Conservation (phyloP, 768 basidiomycete genomes). For the Tricholoma hemisulphureum region DNA sequence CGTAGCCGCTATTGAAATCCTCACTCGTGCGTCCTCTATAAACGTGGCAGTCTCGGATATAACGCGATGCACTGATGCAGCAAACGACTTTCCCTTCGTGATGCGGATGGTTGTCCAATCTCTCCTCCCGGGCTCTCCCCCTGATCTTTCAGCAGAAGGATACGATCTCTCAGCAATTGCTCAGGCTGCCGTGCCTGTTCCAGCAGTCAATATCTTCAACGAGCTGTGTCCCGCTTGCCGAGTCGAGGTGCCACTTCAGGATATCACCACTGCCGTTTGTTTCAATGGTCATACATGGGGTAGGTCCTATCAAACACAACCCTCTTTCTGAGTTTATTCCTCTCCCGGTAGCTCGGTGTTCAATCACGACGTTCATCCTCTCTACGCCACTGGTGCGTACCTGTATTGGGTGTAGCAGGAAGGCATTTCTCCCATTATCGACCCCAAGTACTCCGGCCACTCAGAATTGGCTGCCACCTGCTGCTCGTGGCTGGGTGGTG, state of each 20-base stretch:
- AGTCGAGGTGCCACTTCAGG: slow-evolving; percentile 54
- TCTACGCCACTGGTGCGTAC: slow-evolving; percentile 77
- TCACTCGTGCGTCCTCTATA: slow-evolving; percentile 43
- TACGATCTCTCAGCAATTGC: slow-evolving; percentile 28
- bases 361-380: slow-evolving; percentile 76
- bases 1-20: slow-evolving; percentile 39
- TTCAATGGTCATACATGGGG: slow-evolving; percentile 76
- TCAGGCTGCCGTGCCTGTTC: slow-evolving; percentile 26
- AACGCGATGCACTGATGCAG: slow-evolving; percentile 31
- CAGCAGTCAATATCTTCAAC: slow-evolving; percentile 41
- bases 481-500: slow-evolving; percentile 61
- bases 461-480: slow-evolving; percentile 44
- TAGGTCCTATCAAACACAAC: slow-evolving; percentile 33
- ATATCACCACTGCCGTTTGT: slow-evolving; percentile 62
- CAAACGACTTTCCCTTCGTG: slow-evolving; percentile 63
- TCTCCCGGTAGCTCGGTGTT: slow-evolving; percentile 61
- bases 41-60: slow-evolving; percentile 8
- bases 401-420: slow-evolving; percentile 78
- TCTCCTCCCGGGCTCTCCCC: slow-evolving; percentile 47
- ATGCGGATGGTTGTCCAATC: slow-evolving; percentile 61
- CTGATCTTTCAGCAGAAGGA: slow-evolving; percentile 38
- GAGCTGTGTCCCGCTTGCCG: slow-evolving; percentile 79
- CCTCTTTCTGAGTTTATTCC: slow-evolving; percentile 13
- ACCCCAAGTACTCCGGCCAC: slow-evolving; percentile 26
- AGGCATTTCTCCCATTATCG: slow-evolving; percentile 69